Evolutionary conservation across 1,284 basidiomycete genomes (phyloP).

Genomic region (Sutorius eximius): DNA sequence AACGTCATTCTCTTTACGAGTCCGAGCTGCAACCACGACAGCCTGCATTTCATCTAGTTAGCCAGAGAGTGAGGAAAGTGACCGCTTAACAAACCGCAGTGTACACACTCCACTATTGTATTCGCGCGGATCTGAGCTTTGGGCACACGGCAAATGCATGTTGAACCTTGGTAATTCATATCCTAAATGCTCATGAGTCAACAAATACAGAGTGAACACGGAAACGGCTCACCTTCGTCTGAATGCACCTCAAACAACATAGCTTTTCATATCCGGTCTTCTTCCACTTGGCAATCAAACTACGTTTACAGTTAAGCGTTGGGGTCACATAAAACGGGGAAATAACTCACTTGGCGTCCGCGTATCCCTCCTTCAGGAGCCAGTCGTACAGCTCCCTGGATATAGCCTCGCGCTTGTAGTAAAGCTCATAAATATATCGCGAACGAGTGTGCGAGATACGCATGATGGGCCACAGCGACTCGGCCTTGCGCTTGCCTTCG

Average conservation of each 20-base stretch:
- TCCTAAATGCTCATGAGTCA: conserved; percentile 55
- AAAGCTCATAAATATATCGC: conserved; percentile 97
- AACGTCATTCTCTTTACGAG: conserved; percentile 46
- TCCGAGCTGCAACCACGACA: conserved; percentile 86
- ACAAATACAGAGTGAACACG: conserved; percentile 9
- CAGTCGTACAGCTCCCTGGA: conserved; percentile 95
- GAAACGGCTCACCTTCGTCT: conserved; percentile 69
- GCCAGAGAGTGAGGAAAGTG: conserved; percentile 8
- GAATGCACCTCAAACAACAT: conserved; percentile 96
- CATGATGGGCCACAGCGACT: conserved; percentile 99
- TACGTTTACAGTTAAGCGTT: conserved; percentile 36
- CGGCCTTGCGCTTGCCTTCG: conserved; percentile 96
- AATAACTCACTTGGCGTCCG: conserved; percentile 86
- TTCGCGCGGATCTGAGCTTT: conserved; percentile 90
- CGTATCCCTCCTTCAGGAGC: conserved; percentile 97
- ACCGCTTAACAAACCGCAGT: conserved; percentile 75
- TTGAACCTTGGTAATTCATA: conserved; percentile 99
- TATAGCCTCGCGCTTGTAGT: conserved; percentile 98
- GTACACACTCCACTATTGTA: conserved; percentile 95
- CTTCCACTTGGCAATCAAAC: conserved; percentile 99
- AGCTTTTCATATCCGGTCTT: conserved; percentile 98
- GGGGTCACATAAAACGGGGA: conserved; percentile 3
- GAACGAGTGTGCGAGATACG: conserved; percentile 94
- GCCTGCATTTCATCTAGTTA: conserved; percentile 42
- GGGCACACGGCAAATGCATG: conserved; percentile 97